Evolutionary conservation across 768 basidiomycete species (phyloP), one percentile per base, ranked within the genome.

Genomic region (Tremella mesenterica): DNA sequence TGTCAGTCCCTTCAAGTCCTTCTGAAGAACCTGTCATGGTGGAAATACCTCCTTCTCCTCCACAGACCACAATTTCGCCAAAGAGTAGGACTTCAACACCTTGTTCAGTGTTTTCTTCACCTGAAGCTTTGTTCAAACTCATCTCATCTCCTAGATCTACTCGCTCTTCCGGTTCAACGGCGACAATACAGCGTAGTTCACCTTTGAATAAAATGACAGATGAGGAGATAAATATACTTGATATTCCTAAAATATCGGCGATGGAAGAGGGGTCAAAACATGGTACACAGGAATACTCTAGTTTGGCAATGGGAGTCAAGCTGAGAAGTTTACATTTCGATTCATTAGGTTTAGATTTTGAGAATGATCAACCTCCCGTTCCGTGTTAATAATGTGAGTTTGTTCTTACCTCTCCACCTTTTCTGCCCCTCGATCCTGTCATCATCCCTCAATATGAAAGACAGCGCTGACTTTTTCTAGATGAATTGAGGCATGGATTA

Each of bases 291-390:
- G 56, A 18, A 31, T 64, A 53, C 33, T 55, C 53, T 13, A 55
- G 50, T 41, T 39, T 64, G 30, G 43, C 14, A 4, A 39, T 14
- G 14, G 50, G 48, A 1, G 50, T 60, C 8, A 61, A 67, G 48
- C 48, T 67, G 20, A 49, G 52, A 18, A 64, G 63, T 50, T 36
- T 67, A 31, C 60, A 67, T 43, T 67, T 67, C 39, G 65, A 67
- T 23, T 44, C 49, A 48, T 29, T 67, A 8, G 62, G 60, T 2
- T 44, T 67, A 20, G 58, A 64, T 36, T 58, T 64, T 43, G 58
- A 41, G 38, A n/a, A n/a, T n/a, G n/a, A n/a, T n/a, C n/a, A n/a
- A n/a, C n/a, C n/a, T n/a, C n/a, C n/a, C n/a, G n/a, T n/a, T n/a
- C n/a, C n/a, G n/a, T n/a, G n/a, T n/a, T n/a, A n/a, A n/a, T n/a